phyloP scores from a whole-genome alignment of 2,329 filamentous ascomycete species.

The Dendrostoma leiphaemia region DNA sequence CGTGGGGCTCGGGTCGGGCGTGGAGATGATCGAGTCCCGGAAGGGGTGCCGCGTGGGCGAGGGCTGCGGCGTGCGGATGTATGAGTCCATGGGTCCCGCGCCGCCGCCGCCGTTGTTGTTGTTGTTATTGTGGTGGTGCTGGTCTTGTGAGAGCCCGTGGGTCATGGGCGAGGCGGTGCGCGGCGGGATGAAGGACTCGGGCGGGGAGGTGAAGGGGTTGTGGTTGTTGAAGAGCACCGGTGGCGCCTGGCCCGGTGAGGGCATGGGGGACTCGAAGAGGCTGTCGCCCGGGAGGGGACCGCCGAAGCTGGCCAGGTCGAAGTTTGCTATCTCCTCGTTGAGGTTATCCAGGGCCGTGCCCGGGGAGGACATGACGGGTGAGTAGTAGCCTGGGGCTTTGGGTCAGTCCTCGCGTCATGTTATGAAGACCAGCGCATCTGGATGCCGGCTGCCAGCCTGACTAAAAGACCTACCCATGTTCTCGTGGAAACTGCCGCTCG shows the following conservation, averaged over 20 bases:
- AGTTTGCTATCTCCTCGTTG: constrained; percentile 19
- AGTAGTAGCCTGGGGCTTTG: constrained; percentile 12
- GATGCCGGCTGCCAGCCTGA: no score
- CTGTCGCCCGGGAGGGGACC: constrained; percentile 11
- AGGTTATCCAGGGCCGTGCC: constrained; percentile 16
- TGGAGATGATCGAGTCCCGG: constrained; percentile 16
- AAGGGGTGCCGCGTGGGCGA: constrained; percentile 14
- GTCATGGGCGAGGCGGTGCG: constrained; percentile 15
- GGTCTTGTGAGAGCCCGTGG: constrained; percentile 7
- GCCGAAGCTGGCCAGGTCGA: constrained; percentile 18
- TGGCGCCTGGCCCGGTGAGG: constrained; percentile 12
- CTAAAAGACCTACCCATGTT: constrained; percentile 19
- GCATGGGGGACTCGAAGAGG: constrained; percentile 18
- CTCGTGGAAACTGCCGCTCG: constrained; percentile 10
- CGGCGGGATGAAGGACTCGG: constrained; percentile 15
- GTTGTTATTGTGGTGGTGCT: no score
- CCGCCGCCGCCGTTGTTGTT: neutral
- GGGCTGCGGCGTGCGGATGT: constrained; percentile 12
- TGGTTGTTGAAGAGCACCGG: constrained; percentile 16
- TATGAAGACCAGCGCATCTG: no score
- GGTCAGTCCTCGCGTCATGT: no score
- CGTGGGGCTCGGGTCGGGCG: constrained; percentile 13
- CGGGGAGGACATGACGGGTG: constrained; percentile 15
- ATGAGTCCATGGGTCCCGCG: constrained; percentile 11
- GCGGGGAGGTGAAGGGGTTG: constrained; percentile 16